Evolutionary conservation across 768 basidiomycete species (phyloP), one percentile per base, ranked within the genome.

Genomic region (Pholiota molesta): DNA sequence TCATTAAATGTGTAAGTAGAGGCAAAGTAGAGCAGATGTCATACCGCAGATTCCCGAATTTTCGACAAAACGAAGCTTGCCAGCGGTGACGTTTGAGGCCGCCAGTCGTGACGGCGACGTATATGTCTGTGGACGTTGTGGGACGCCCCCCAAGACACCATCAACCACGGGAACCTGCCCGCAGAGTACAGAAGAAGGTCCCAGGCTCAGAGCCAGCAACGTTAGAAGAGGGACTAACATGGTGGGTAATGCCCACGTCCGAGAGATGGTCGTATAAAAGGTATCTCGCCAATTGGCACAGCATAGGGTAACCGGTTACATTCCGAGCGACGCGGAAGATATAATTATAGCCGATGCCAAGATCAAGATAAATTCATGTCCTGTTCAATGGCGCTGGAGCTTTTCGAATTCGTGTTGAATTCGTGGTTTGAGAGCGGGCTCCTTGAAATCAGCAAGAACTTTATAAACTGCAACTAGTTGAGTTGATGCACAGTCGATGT

Each of bases 11-110:
- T 60, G 45, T 13, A 23, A 1, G n/a, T n/a, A 52, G 9, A 21
- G 26, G 11, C 8, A 17, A 28, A 19, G 7, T 19, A 47, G 5
- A 49, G 57, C n/a, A 68, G 37, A 16, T 39, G 39, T 64, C 56
- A 17, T 13, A 84, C 84, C 84, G 70, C 87, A 89, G 33, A 88
- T 70, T 17, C 86, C 85, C 6, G 86, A 86, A 65, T 88, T 88
- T 66, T 88, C 83, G 2, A 80, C 77, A n/a, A 84, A 77, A 8
- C 87, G 81, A 35, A 88, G 77, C 64, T 80, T 75, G 19, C 84
- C 84, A 9, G 83, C 80, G 2, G 74, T 77, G 9, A 73, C 74
- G 17, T 74, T 71, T 21, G 71, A 57, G 11, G 72, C 47, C 56
- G 62, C 8, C 55, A 26, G 7, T 21, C 44, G 39, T 5, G 65